Base-by-base conservation (phyloP, 2,329 filamentous ascomycete genomes). In the Macrophomina phaseolina region DNA sequence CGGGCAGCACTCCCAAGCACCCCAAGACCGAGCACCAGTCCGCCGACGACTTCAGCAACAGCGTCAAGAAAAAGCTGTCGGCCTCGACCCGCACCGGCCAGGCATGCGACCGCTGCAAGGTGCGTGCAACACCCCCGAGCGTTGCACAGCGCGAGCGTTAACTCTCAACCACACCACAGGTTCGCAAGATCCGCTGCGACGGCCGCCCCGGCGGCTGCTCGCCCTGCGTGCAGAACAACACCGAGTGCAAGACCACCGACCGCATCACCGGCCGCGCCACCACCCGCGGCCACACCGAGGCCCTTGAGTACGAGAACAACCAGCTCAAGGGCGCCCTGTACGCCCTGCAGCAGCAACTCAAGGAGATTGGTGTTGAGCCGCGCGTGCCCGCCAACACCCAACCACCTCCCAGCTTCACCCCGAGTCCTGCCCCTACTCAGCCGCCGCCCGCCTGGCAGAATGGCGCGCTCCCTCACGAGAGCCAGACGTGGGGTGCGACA, bases 21-120 rank as follows among this genome's bases (percentile, higher is more conserved):
- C 75, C 76, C 70, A 77, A 77, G 65, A 69, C 75, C 68, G 76
- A 79, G 68, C 73, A 75, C 23, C 66, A 65, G 60, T 53, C 68
- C 40, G 64, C 69, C 34, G 72, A 68, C 64, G 77, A 79, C 70
- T 79, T 78, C 68, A 78, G 76, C 8, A 72, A 71, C 65, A 73
- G 71, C 11, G 76, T 78, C 61, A 85, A 83, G 78, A 85, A 86
- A 77, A 83, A 83, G 72, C 78, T 87, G 64, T 79, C 81, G 63
- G 81, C 81, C 66, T 86, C 84, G 64, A 84, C 84, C 69, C 82
- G 87, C 67, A 96, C 92, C 0, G 92, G 92, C 9, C 92, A 96
- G 80, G 92, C 92, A 38, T 96, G 92, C 83, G 92, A 96, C 79
- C 86, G 93, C 66, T 96, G 93, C 85, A 95, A 94, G 86, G 90